Evolutionary conservation across 768 basidiomycete species (phyloP).

Genomic region (Hydnum rufescens): DNA sequence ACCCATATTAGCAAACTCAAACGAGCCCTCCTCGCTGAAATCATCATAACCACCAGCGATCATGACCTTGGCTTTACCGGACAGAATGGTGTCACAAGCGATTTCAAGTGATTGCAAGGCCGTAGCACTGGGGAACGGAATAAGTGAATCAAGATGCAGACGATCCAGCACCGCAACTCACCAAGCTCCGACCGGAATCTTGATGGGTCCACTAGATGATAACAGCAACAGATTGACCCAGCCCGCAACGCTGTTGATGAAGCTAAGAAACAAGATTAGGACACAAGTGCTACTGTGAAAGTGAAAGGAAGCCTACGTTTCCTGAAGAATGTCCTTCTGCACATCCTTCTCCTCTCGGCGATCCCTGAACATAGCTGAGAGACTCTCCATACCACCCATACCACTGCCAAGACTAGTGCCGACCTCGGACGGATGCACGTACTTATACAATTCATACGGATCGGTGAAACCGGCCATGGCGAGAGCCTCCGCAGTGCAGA

Average conservation of each 20-base stretch:
- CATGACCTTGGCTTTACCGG: conserved; percentile 98
- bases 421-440: conserved; percentile 91
- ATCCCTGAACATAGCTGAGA: conserved; percentile 97
- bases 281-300: conserved; percentile 4
- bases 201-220: conserved; percentile 94
- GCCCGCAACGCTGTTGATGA: conserved; percentile 97
- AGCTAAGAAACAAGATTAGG: conserved; percentile 27
- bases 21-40: conserved; percentile 93
- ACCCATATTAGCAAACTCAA: conserved; percentile 99
- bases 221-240: conserved; percentile 92
- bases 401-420: conserved; percentile 89
- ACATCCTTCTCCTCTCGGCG: conserved; percentile 95
- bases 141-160: background rate
- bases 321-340: conserved; percentile 94
- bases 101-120: conserved; percentile 96
- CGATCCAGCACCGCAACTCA: conserved; percentile 19
- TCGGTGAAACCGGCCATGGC: conserved; percentile 95
- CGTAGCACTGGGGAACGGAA: conserved; percentile 43
- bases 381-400: conserved; percentile 86
- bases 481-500: conserved; percentile 85
- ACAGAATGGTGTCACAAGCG: conserved; percentile 84
- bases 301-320: conserved; percentile 48
- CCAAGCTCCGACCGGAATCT: conserved; percentile 99
- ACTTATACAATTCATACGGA: conserved; percentile 92
- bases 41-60: conserved; percentile 98